Evolutionary conservation across 306 rosid genomes (phyloP), one percentile per base, ranked within the genome.

Genomic region (Cicer chorassanicum): DNA sequence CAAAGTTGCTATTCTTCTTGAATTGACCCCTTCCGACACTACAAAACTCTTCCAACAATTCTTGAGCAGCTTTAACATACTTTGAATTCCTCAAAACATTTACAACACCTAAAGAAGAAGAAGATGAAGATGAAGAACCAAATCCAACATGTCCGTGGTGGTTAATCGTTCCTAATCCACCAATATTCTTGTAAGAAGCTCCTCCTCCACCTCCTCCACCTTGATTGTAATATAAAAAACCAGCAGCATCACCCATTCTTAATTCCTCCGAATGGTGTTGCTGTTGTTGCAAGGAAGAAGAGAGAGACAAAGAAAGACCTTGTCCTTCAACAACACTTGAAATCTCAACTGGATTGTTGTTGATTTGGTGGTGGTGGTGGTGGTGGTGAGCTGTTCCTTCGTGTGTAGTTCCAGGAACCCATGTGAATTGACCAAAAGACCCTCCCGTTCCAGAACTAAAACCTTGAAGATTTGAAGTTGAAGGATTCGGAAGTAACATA

Each of bases 21-120:
- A 89, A 80, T 67, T 91, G 95, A 6, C 95, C 91, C 46, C 92
- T 91, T 21, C 97, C 97, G 6, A 91, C 97, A 68, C 95, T 91
- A 79, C 97, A 91, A 39, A 91, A 91, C 72, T 91, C 97, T 81
- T 91, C 97, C 3, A 91, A 62, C 80, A 91, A 80, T 65, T 91
- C 92, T 51, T 91, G 95, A 3, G 97, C 92, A 4, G 91, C 89
- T 10, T 86, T 91, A 14, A 81, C 91, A 71, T 88, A 89, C 74
- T 81, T 89, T 3, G 97, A 91, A 50, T 86, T 91, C 75, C 97
- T 89, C 78, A 91, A 46, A 41, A 88, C 89, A 56, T 89, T 89
- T 6, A 89, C 92, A 44, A 81, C 86, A 8, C 97, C 89, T 41
- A 87, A 74, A 0, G 93, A 80, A 8, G 85, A 79, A 5, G 78